Evolutionary conservation across 441 rosid species (phyloP).

Genomic region (Mallotus repandus): DNA sequence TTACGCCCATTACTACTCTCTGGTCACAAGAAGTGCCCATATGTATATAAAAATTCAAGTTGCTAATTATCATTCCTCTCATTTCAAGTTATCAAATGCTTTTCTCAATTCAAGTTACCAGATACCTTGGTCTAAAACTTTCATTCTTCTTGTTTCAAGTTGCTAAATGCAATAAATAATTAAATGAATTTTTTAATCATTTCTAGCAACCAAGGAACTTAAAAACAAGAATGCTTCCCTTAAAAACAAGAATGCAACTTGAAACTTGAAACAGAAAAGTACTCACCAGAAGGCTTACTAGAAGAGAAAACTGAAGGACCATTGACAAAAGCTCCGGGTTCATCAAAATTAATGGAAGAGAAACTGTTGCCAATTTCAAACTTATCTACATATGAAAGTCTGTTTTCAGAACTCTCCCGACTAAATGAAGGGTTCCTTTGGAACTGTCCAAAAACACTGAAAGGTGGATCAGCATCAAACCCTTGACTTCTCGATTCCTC

Average conservation of each 20-base stretch:
- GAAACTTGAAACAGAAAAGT: background rate
- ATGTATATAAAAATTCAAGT: background rate
- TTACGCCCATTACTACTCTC: background rate
- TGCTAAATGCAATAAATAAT: background rate
- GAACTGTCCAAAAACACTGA: constrained; percentile 40
- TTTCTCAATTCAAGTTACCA: background rate
- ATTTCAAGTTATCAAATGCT: background rate
- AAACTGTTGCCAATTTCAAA: constrained; percentile 52
- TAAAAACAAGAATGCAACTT: background rate
- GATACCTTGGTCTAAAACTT: background rate
- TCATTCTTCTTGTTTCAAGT: background rate
- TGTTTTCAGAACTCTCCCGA: constrained; percentile 47
- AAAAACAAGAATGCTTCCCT: background rate
- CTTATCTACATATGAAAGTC: constrained; percentile 42
- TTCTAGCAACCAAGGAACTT: background rate
- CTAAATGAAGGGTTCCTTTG: constrained; percentile 35
- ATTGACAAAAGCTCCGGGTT: constrained; percentile 37
- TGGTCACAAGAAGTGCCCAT: background rate
- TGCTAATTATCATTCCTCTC: background rate
- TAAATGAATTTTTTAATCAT: background rate
- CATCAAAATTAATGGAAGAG: constrained; percentile 46
- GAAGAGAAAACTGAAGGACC: constrained; percentile 48
- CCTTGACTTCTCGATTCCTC: constrained; percentile 54
- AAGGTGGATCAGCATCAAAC: constrained; percentile 37
- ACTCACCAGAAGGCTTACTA: constrained; percentile 61